Conservation (phyloP, 2,329 filamentous ascomycete species). For the Raffaelea albimanens region DNA sequence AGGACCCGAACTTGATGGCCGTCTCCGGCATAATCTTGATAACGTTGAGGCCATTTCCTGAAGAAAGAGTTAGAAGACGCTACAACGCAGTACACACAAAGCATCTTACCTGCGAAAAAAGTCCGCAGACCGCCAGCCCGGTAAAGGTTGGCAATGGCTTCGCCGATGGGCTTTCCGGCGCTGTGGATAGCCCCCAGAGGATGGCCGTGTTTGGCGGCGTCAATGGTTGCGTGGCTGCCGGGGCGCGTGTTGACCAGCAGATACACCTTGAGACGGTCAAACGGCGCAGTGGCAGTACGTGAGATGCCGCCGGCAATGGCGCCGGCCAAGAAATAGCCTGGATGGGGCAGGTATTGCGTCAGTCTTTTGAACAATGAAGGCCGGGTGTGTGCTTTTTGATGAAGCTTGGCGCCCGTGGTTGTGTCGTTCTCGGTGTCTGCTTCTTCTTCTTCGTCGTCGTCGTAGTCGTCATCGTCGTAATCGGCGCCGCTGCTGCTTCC, state of each 20-base stretch:
- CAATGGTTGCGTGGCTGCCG: slow-evolving; percentile 46
- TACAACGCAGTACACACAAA: too few relatives aligned
- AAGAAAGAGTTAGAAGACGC: neutral
- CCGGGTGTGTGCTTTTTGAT: neutral
- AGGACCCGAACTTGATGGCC: slow-evolving; percentile 95
- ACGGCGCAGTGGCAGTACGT: slow-evolving; percentile 86
- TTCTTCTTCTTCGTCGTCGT: neutral
- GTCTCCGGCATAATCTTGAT: slow-evolving; percentile 98
- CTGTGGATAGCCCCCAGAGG: slow-evolving; percentile 55
- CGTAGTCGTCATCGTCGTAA: neutral
- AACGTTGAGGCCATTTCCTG: slow-evolving; percentile 93
- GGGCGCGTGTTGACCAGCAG: slow-evolving; percentile 80
- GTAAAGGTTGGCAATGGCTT: slow-evolving; percentile 72
- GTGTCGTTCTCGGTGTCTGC: neutral
- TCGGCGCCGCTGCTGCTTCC: neutral
- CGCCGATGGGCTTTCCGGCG: slow-evolving; percentile 58
- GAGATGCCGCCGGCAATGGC: slow-evolving; percentile 91
- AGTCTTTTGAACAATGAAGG: slow-evolving; percentile 31
- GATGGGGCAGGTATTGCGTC: slow-evolving; percentile 65
- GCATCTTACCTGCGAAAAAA: slow-evolving; percentile 83
- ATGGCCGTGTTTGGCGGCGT: slow-evolving; percentile 62
- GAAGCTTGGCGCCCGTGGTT: slow-evolving; percentile 8
- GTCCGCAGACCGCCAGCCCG: slow-evolving; percentile 76
- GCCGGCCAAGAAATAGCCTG: slow-evolving; percentile 97
- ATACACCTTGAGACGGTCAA: slow-evolving; percentile 96